Evolutionary conservation across 2,329 filamentous ascomycete species (phyloP), one percentile per base, ranked within the genome.

Genomic region (Saccharata proteae): DNA sequence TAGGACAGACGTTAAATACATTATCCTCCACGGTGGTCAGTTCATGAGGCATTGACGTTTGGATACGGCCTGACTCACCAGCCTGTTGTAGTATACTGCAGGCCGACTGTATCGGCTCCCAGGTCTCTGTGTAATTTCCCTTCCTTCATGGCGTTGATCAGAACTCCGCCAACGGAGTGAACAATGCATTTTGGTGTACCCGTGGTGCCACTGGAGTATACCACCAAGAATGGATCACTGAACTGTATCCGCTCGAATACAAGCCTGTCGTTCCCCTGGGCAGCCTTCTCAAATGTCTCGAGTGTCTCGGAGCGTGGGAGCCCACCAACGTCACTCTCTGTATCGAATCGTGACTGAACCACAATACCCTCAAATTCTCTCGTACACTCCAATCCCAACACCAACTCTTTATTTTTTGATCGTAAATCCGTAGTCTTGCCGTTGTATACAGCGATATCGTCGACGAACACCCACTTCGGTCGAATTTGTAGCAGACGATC

Each of bases 151-250:
- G 50, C 47, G 29, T 55, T 80, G 40, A 83, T 39, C 17, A 81
- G 52, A 2, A 71, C 57, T 0, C 77, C 76, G 3, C 80, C 80
- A 1, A 73, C 68, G 2, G 74, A 77, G 51, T 93, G 84, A 3
- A 88, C 80, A 40, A 92, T 90, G 37, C 81, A 85, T 48, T 92
- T 92, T 9, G 84, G 84, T 13, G 71, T 73, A 4, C 84, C 83
- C 0, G 84, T 92, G 0, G 83, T 92, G 2, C 83, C 83, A 1
- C 76, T 81, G 0, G 78, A 71, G 46, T 84, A 92, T 36, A 78
- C 80, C 20, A 92, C 69, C 19, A 88, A 57, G 53, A 82, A 78
- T 0, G 84, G 82, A 40, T 88, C 80, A 16, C 75, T 64, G 49
- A 86, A 90, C 1, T 55, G 65, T 5, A 82, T 58, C 22, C 74